Evolutionary conservation across 129 eudicot species (phyloP).

Genomic region (Flaveria trinervia): DNA sequence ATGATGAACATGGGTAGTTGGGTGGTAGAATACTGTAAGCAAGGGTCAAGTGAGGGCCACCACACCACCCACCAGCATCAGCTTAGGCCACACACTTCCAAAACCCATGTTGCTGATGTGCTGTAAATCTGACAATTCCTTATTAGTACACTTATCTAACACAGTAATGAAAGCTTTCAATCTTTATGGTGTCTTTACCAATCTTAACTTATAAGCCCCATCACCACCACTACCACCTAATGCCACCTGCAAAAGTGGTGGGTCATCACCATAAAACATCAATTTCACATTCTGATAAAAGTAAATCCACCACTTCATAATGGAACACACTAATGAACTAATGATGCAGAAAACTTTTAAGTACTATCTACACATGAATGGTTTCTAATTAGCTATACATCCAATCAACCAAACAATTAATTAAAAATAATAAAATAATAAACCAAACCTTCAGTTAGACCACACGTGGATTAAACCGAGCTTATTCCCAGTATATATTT

Average conservation of each 20-base stretch:
- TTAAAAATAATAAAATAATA: neutral
- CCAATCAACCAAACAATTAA: neutral
- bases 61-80: constrained; percentile 22
- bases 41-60: constrained; percentile 31
- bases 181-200: constrained; percentile 35
- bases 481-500: constrained; percentile 84
- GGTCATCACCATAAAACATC: constrained; percentile 13
- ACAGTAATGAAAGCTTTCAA: constrained; percentile 28
- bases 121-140: constrained; percentile 44
- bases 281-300: constrained; percentile 29
- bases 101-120: constrained; percentile 39
- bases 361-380: neutral
- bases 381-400: neutral
- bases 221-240: constrained; percentile 32
- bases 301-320: constrained; percentile 23
- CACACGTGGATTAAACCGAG: constrained; percentile 90
- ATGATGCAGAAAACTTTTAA: constrained; percentile 17
- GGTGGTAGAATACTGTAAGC: constrained; percentile 19
- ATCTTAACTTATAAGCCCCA: constrained; percentile 37
- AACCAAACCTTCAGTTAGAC: constrained; percentile 56
- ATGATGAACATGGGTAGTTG: constrained; percentile 41
- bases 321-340: neutral
- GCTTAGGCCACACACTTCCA: constrained; percentile 41
- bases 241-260: constrained; percentile 24
- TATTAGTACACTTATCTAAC: constrained; percentile 27